A percentile compares a stretch with the other conserved stretches of the same genome.
These are phyloP conservation scores for Yarrowia hollandica DNA, from an alignment of 805 yeast genomes.

Conservation along the genomic window DNA sequence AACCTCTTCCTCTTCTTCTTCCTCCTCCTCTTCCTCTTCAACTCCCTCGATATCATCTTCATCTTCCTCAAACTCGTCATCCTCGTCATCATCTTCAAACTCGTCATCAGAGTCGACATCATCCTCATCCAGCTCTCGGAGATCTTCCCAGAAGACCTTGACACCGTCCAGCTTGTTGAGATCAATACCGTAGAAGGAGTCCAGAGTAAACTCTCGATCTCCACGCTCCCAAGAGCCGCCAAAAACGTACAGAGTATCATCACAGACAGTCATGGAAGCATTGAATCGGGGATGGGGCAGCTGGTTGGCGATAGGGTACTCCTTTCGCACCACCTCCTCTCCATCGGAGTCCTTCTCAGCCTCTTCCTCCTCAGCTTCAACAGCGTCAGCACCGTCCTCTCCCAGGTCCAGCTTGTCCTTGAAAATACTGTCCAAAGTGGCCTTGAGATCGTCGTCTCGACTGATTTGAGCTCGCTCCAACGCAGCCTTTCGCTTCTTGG, in stretches of 20 bases:
- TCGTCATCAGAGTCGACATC: constrained; percentile 51
- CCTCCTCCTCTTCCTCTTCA: constrained; percentile 48
- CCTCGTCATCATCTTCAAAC: constrained; percentile 66
- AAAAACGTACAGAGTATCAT: constrained; percentile 76
- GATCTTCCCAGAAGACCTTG: constrained; percentile 86
- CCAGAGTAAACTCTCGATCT: constrained; percentile 80
- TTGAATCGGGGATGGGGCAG: constrained; percentile 90
- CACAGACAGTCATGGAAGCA: constrained; percentile 79
- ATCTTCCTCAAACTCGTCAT: constrained; percentile 70
- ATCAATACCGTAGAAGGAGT: constrained; percentile 83
- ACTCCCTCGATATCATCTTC: constrained; percentile 47
- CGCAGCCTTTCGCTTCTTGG: constrained; percentile 54
- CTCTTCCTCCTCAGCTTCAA: constrained; percentile 40
- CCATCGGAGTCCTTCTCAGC: constrained; percentile 42
- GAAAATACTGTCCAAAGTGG: constrained; percentile 57
- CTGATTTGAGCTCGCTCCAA: constrained; percentile 43
- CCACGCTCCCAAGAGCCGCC: constrained; percentile 92
- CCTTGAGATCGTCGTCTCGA: constrained; percentile 80
- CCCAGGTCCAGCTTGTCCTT: constrained; percentile 39
- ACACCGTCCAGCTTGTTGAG: constrained; percentile 85
- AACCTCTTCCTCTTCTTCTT: constrained; percentile 62
- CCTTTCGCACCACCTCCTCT: constrained; percentile 46
- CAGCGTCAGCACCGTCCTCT: constrained; percentile 46
- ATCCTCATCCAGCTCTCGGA: constrained; percentile 54
- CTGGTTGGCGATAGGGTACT: constrained; percentile 57